Evolutionary conservation across 257 asterid genomes (phyloP), one percentile per base, ranked within the genome.

Genomic region (Asclepias syriaca): DNA sequence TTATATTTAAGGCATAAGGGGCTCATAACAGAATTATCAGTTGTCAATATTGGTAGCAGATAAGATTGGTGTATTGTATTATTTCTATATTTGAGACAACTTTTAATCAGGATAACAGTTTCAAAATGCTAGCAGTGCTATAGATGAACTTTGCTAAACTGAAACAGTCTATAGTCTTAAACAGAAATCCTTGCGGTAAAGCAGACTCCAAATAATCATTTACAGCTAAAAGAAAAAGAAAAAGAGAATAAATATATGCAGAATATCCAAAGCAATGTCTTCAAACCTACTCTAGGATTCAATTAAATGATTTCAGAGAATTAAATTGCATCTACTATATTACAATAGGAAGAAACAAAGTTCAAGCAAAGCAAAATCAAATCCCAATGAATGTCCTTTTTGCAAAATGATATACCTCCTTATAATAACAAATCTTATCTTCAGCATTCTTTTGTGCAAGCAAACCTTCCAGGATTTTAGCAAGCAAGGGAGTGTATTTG

Each of bases 401-500:
- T 65, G 46, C 10, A 69, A 65, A 54, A 45, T 19, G 13, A n/a
- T 15, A 37, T 91, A 91, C 98, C 97, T 87, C 96, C 77, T 85
- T 88, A 76, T 80, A 81, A 66, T 85, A 90, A 65, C 58, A 91
- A 87, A 76, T 77, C 83, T 88, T 87, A 83, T 88, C 95, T 72
- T 85, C 89, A 49, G 69, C 72, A 46, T 83, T 85, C 74, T 79
- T 86, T 85, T 75, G 83, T 73, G 92, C 85, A 71, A 87, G 83
- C 81, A 88, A 74, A 65, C 87, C 91, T 75, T 94, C 98, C 90
- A 94, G 77, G 80, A 91, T 83, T 82, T 94, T 94, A 67, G 95
- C 88, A 84, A 94, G 97, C 90, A 94, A 80, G 43, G 97, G 90
- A 57, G 99, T 87, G 82, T 91, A 90, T 49, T 88, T 87, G 19